These are phyloP conservation scores for Bodo saltans DNA, from an alignment of 78 protist genomes.

Conservation along the genomic window DNA sequence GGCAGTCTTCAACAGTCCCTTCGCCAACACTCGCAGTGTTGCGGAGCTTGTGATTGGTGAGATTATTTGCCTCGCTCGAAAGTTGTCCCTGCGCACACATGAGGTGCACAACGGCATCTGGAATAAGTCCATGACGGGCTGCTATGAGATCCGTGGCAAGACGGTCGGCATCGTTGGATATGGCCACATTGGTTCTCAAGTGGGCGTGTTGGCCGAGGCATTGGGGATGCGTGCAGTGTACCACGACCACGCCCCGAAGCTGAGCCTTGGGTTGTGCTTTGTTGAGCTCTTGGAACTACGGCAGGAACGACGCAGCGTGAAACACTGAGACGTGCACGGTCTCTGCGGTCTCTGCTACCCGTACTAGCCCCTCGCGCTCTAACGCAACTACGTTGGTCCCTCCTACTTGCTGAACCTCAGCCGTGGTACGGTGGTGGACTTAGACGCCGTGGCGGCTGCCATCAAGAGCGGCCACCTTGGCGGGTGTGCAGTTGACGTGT, in stretches of 20 bases:
- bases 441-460: slow-evolving; percentile 65
- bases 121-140: slow-evolving; percentile 61
- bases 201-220: slow-evolving; percentile 85
- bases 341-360: no score
- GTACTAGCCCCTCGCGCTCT: no score
- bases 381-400: no score
- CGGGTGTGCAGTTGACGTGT: slow-evolving; percentile 85
- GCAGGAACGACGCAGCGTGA: slow-evolving; percentile 53
- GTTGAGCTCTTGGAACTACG: slow-evolving; percentile 76
- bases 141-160: slow-evolving; percentile 84
- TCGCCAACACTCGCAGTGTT: slow-evolving; percentile 70
- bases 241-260: no score
- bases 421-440: slow-evolving; percentile 72
- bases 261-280: no score
- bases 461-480: slow-evolving; percentile 67
- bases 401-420: slow-evolving; percentile 69
- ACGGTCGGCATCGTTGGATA: slow-evolving; percentile 78
- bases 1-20: slow-evolving; percentile 87
- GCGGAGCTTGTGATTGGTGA: slow-evolving; percentile 80
- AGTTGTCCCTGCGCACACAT: slow-evolving; percentile 57
- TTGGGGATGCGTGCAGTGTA: slow-evolving; percentile 78
- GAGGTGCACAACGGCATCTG: slow-evolving; percentile 74
- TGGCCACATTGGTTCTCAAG: slow-evolving; percentile 65
- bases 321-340: slow-evolving; percentile 60
- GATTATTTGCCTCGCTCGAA: slow-evolving; percentile 76